Conservation (phyloP, 768 basidiomycete species). For the Podaxis rugospora region DNA sequence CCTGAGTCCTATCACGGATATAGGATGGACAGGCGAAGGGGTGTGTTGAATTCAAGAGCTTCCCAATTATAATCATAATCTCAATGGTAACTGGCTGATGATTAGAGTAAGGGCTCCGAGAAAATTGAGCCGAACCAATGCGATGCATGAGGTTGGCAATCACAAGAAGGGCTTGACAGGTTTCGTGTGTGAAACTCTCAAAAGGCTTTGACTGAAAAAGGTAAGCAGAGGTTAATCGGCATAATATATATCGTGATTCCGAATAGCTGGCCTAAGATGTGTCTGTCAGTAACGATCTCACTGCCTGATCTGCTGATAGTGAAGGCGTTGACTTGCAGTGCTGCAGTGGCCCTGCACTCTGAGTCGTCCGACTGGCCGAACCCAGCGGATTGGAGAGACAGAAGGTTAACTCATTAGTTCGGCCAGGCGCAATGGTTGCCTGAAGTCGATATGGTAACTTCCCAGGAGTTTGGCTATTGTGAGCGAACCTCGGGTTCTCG, state of each 20-base stretch:
- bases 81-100: neutral
- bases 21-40: neutral
- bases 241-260: neutral
- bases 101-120: neutral
- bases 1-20: constrained; percentile 11
- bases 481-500: neutral
- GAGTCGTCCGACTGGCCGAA: constrained; percentile 1
- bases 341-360: neutral
- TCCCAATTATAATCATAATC: neutral
- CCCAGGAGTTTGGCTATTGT: neutral
- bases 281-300: neutral
- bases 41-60: neutral
- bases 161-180: neutral
- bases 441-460: neutral
- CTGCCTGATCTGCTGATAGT: neutral
- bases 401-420: neutral
- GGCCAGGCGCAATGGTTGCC: neutral
- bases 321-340: neutral
- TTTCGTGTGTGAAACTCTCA: neutral
- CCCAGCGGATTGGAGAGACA: neutral
- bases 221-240: neutral
- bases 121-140: neutral
- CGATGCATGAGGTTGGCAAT: neutral
- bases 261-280: neutral
- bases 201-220: neutral